Evolutionary conservation across 139 green algal genomes (phyloP), one percentile per base, ranked within the genome.

Genomic region (Coelastrella sp.): DNA sequence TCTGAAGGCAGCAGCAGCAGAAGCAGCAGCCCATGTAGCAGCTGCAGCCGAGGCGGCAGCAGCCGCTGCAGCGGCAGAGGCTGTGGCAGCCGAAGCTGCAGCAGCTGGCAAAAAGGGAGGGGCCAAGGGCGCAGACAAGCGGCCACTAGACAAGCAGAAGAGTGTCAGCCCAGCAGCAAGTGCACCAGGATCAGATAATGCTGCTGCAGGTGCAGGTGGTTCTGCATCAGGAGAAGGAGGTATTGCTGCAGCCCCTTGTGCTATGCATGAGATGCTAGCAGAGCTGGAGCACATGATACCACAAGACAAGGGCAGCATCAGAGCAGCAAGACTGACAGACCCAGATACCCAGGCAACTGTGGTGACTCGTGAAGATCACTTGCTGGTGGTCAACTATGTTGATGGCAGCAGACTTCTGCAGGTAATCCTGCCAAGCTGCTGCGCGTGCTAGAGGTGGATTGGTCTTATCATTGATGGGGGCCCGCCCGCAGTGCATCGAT

Each of bases 301-400:
- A 20, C 25, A 78, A 49, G 20, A 58, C 7, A 35, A 25, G 17
- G 84, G 84, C 68, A 81, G 84, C 68, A 80, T 88, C 14, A 59
- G 84, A 14, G 24, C 84, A 17, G 84, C 49, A 56, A 12, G 8
- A 19, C 66, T 81, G 68, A 88, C 84, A 14, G 85, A 90, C 17
- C 73, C 85, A 57, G 85, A 90, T 49, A 90, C 85, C 8, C 72
- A 25, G 3, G 85, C 85, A 59, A 73, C 84, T 56, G 85, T 90
- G 57, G 27, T 61, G 9, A 90, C 73, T 6, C 49, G 85, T n/a
- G 85, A 90, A 25, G 74, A 90, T 57, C 72, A 76, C 24, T 7
- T 90, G n/a, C 76, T 90, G 85, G 27, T 59, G 5, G 72, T 90
- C 20, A 49, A 75, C 22, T 90, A 90, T 25, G 11, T 78, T 35